Evolutionary conservation across 2,329 filamentous ascomycete genomes (phyloP).

Genomic region (Calonectria fujianensis): DNA sequence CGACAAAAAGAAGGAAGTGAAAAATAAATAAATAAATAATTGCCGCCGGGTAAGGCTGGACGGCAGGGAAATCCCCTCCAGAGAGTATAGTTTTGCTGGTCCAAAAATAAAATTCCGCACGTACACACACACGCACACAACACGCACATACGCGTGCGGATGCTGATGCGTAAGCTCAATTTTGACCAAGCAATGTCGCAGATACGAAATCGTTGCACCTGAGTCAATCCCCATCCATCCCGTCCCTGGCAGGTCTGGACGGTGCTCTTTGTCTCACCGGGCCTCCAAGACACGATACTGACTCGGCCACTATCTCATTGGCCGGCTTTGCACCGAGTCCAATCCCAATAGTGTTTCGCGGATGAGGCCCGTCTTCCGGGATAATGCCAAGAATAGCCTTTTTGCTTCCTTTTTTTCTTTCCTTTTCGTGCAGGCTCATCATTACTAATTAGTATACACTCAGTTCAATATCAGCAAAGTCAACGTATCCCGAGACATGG

Average conservation of each 20-base stretch:
- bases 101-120: background rate
- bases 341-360: background rate
- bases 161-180: background rate
- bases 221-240: background rate
- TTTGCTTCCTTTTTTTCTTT: background rate
- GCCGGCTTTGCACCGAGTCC: background rate
- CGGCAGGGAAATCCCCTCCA: background rate
- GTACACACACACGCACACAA: background rate
- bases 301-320: background rate
- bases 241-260: background rate
- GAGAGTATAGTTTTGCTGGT: background rate
- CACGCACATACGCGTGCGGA: background rate
- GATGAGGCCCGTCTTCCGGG: background rate
- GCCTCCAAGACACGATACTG: background rate
- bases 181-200: background rate
- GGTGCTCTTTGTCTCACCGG: background rate
- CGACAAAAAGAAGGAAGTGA: background rate
- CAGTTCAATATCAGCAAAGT: background rate
- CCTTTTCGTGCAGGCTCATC: background rate
- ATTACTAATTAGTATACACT: background rate
- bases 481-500: slow-evolving; percentile 5
- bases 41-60: background rate
- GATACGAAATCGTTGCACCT: background rate
- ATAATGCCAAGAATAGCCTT: background rate
- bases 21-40: background rate